Percentiles rank a stretch among this genome's conserved stretches.
These are phyloP conservation scores for Desmodesmus armatus DNA, from an alignment of 139 green algal species.

Conservation along the genomic window DNA sequence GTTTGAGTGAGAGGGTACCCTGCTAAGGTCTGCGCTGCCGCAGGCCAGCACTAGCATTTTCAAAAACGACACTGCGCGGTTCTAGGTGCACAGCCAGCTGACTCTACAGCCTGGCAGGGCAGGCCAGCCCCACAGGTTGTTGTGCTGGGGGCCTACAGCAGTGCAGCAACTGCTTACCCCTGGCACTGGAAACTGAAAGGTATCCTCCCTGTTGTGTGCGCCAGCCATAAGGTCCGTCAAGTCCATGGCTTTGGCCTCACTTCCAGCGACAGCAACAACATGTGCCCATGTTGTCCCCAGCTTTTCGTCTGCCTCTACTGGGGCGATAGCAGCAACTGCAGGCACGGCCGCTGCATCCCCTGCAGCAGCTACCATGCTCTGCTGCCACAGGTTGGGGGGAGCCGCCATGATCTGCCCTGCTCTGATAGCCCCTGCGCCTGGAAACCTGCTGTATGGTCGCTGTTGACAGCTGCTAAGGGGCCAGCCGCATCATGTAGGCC, in stretches of 20 bases:
- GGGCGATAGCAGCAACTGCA: neutral
- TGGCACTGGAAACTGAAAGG: slow-evolving; percentile 73
- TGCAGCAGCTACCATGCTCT: slow-evolving; percentile 1
- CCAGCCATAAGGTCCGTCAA: slow-evolving; percentile 75
- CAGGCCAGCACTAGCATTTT: too few species aligned
- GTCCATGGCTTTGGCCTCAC: slow-evolving; percentile 63
- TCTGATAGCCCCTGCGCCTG: too few species aligned
- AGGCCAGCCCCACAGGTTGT: neutral
- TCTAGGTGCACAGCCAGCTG: too few species aligned
- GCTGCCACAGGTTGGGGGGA: slow-evolving; percentile 36
- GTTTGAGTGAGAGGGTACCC: too few species aligned
- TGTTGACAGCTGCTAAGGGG: too few species aligned
- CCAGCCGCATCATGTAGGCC: too few species aligned
- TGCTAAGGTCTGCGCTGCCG: too few species aligned
- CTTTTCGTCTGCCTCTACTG: slow-evolving; percentile 26
- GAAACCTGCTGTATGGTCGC: too few species aligned
- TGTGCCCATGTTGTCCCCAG: slow-evolving; percentile 69
- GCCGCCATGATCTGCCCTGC: too few species aligned
- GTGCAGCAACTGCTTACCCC: slow-evolving; percentile 63
- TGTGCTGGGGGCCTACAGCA: too few species aligned
- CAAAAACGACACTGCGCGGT: too few species aligned
- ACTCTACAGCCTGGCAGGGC: neutral
- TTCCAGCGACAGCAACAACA: slow-evolving; percentile 55
- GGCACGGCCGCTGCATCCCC: slow-evolving; percentile 6
- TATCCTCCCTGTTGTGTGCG: slow-evolving; percentile 74